Evolutionary conservation across 345 rosid species (phyloP).

Genomic region (Capsella bursapastoris): DNA sequence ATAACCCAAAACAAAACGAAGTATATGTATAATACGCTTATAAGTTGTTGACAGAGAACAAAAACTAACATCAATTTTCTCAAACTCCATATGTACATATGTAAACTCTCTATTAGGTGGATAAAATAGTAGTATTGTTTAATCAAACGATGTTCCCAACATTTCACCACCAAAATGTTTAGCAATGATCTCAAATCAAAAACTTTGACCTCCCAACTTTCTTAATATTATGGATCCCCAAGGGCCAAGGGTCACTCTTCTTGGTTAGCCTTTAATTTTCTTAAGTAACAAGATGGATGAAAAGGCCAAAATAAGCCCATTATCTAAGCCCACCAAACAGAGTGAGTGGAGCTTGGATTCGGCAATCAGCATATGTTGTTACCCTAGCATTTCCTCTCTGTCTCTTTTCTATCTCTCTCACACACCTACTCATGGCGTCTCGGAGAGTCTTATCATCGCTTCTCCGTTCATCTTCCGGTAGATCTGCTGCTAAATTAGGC

Average conservation of each 20-base stretch:
- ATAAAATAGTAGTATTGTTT: too few relatives aligned
- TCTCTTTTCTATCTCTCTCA: constrained; percentile 21
- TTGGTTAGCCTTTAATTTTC: background rate
- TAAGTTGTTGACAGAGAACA: background rate
- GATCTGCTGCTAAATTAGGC: constrained; percentile 55
- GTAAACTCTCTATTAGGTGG: too few relatives aligned
- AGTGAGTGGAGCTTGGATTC: constrained; percentile 6
- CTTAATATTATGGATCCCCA: background rate
- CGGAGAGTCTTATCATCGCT: constrained; percentile 76
- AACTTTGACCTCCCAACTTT: background rate
- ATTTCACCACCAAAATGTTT: background rate
- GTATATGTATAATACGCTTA: too few relatives aligned
- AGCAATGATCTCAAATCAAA: constrained; percentile 4
- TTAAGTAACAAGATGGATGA: background rate
- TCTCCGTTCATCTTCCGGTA: constrained; percentile 73
- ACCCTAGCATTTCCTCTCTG: constrained; percentile 42
- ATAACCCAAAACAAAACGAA: background rate
- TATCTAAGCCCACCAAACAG: background rate
- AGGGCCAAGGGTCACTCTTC: constrained; percentile 1
- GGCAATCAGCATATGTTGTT: background rate
- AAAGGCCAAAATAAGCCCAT: constrained; percentile 25
- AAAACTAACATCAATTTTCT: too few relatives aligned
- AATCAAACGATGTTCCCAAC: too few relatives aligned
- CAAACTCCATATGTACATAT: too few relatives aligned
- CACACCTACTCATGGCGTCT: constrained; percentile 71